Evolutionary conservation across 768 basidiomycete species (phyloP).

Genomic region (Calocybe gangraenosa): DNA sequence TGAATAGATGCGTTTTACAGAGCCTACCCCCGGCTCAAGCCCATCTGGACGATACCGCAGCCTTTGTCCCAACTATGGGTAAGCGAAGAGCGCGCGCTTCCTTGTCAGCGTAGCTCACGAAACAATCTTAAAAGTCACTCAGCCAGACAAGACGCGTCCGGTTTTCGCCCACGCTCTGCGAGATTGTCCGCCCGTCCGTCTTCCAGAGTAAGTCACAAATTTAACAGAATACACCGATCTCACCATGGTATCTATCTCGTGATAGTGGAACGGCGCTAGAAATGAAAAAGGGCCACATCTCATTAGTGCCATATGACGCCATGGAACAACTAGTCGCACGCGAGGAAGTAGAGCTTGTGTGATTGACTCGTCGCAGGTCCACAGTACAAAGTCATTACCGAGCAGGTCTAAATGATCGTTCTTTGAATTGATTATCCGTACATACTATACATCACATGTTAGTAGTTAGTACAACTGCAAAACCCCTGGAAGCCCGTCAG

Average conservation of each 20-base stretch:
- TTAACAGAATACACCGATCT: not conserved
- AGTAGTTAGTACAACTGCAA: not conserved
- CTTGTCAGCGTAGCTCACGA: no score
- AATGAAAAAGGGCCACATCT: slow-evolving; percentile 79
- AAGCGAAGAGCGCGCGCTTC: not conserved
- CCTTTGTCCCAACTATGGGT: slow-evolving; percentile 77
- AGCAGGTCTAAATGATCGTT: slow-evolving; percentile 1
- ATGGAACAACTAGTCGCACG: slow-evolving; percentile 70
- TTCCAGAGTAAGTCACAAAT: slow-evolving; percentile 58
- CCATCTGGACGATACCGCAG: slow-evolving; percentile 68
- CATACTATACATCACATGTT: slow-evolving; percentile 12
- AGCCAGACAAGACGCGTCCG: slow-evolving; percentile 70
- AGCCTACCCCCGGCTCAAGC: slow-evolving; percentile 75
- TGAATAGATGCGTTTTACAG: slow-evolving; percentile 76
- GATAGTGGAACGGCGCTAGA: slow-evolving; percentile 65
- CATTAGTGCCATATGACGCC: slow-evolving; percentile 70
- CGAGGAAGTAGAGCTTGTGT: slow-evolving; percentile 78
- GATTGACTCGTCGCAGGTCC: no score
- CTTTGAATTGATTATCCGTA: slow-evolving; percentile 12
- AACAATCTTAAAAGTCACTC: slow-evolving; percentile 48
- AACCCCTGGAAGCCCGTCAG: slow-evolving; percentile 9
- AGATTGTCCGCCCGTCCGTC: slow-evolving; percentile 59
- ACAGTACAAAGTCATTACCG: not conserved
- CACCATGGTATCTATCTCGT: not conserved
- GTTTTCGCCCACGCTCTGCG: slow-evolving; percentile 80